phyloP scores from a whole-genome alignment of 176 grass and related monocot species.

The Oryza nivara region DNA sequence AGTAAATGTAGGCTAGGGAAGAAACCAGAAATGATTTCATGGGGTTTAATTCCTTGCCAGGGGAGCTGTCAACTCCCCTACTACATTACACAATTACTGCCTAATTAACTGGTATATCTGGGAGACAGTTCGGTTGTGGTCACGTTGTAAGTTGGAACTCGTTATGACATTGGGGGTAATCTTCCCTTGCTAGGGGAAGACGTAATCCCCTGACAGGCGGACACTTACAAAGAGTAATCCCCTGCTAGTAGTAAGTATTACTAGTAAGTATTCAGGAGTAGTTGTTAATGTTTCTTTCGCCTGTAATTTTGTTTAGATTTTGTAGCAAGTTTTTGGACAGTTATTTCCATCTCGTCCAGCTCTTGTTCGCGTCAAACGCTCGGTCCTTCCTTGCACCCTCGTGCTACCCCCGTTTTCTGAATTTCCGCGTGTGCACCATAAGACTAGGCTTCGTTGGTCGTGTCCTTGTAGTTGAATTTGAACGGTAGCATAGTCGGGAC shows the following conservation, averaged over 20 bases:
- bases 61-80: background rate
- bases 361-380: background rate
- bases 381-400: background rate
- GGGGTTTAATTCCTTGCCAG: background rate
- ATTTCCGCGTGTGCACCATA: background rate
- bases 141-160: background rate
- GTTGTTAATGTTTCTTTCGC: no score
- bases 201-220: background rate
- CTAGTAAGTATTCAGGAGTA: background rate
- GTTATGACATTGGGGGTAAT: background rate
- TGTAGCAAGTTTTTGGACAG: no score
- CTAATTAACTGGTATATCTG: background rate
- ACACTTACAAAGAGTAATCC: background rate
- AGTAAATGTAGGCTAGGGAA: conserved; percentile 33
- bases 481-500: background rate
- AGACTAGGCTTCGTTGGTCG: no score
- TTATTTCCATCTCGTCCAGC: no score
- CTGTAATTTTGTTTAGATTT: no score
- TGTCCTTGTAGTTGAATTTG: background rate
- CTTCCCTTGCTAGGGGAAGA: background rate
- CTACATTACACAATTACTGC: background rate
- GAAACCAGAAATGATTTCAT: background rate
- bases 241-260: background rate
- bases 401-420: background rate
- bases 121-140: background rate